Base-by-base conservation (phyloP, 306 rosid genomes). In the Vicia faba region DNA sequence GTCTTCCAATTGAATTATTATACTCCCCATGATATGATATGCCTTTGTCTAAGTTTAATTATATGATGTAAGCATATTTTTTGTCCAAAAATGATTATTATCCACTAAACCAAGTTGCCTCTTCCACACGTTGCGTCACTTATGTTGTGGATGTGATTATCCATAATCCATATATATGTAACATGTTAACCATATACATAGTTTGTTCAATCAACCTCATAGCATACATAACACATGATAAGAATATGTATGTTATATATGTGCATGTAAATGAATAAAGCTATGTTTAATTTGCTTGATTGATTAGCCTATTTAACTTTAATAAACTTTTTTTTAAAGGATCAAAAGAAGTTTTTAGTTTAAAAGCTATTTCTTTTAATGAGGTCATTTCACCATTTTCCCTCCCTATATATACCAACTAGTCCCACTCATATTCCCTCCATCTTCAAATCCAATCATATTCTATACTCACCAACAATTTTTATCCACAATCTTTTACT, bases 71-170 rank as follows among this genome's bases (percentile, higher is more conserved):
- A 86, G 84, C 93, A 84, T 40, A 57, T 71, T 67, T 79, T 73
- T 80, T 74, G 73, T 72, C 82, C 53, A 66, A 82, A 84, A 20
- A 51, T 51, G 31, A 86, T 80, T 66, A 87, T 86, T 86, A 86
- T 88, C 97, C 95, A 75, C 76, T 75, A 66, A 74, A 76, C 66
- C 86, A 81, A 82, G 78, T 77, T 77, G 81, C 81, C 70, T 54
- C 48, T 45, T 41, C 36, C 74, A 54, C 41, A 54, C 41, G 71
- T 77, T 49, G 48, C 26, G 28, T 74, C 75, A 56, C 68, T 31
- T 38, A 15, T 61, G 26, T 58, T 33, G 48, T 61, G 48, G 64
- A 19, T 46, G 45, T 62, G 64, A 50, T 36, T 70, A 45, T 66
- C 45, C 18, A 59, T 65, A 44, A 45, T 66, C 45, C 18, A 59